Evolutionary conservation across 129 eudicot species (phyloP).

Genomic region (Pseudognaphalium luteoalbum): DNA sequence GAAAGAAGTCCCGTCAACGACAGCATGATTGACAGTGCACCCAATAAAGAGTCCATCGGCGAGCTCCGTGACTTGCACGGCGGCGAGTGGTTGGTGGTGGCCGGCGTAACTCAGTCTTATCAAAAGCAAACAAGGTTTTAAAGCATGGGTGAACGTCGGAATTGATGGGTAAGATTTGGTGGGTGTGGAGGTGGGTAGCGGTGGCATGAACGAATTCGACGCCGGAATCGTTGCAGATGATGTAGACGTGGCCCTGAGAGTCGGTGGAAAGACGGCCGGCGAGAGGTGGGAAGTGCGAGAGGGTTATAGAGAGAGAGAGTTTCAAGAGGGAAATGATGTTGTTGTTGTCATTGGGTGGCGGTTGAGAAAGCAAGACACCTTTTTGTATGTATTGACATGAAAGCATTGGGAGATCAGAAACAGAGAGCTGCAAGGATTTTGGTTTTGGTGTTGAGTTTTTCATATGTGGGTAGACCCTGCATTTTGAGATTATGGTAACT

Average conservation of each 20-base stretch:
- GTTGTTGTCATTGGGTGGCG: conserved; percentile 34
- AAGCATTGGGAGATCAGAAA: conserved; percentile 88
- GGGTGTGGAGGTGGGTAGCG: conserved; percentile 30
- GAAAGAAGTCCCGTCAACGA: conserved; percentile 80
- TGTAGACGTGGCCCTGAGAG: conserved; percentile 51
- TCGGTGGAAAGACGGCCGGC: conserved; percentile 75
- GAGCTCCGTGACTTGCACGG: conserved; percentile 81
- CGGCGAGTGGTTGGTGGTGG: conserved; percentile 62
- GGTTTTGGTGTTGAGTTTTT: conserved; percentile 41
- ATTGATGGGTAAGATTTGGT: conserved; percentile 23
- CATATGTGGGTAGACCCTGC: conserved; percentile 49
- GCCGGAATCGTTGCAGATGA: conserved; percentile 64
- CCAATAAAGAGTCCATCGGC: conserved; percentile 66
- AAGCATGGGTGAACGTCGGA: conserved; percentile 49
- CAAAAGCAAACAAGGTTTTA: conserved; percentile 63
- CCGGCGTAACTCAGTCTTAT: conserved; percentile 83
- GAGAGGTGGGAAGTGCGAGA: conserved; percentile 70
- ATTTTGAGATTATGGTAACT: conserved; percentile 60
- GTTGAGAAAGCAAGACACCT: conserved; percentile 60
- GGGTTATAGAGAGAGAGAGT: conserved; percentile 61
- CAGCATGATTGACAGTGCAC: conserved; percentile 76
- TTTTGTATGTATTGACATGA: conserved; percentile 90
- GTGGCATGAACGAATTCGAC: conserved; percentile 59
- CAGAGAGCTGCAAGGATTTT: conserved; percentile 68
- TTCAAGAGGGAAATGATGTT: conserved; percentile 47